Base-by-base conservation (phyloP, 2,329 filamentous ascomycete species). In the Diaporthe helianthi region DNA sequence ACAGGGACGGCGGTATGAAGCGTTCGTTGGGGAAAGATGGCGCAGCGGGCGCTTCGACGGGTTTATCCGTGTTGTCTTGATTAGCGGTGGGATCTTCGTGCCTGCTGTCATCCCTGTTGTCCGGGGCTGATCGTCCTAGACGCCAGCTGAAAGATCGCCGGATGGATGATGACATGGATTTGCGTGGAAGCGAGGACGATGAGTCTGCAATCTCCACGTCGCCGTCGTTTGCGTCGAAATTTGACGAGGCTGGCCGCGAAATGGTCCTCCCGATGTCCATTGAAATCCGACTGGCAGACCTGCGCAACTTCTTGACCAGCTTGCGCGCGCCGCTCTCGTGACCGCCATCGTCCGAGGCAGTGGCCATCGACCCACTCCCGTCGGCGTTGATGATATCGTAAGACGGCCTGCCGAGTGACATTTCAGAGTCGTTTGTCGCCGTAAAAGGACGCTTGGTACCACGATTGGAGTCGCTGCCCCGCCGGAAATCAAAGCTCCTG, bases 291-390 rank as follows among this genome's bases (percentile, higher is more conserved):
- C 82, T 82, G 67, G 83, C 78, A 9, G 81, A 84, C 78, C 85
- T 85, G 67, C 87, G 84, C 60, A 88, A 78, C 76, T 86, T 87
- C 80, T 87, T 87, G 68, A 81, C 79, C 26, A 82, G 78, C 72
- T 80, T 82, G 54, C 76, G 74, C 60, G 75, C 71, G 71, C 72
- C 65, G 74, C 76, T 22, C 72, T 76, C 67, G 49, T 73, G 69
- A 67, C 41, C 44, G 19, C 33, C 49, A 19, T 67, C 31, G 19
- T 68, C 65, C 68, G 69, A 64, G 69, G 72, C 76, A 73, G 54
- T 77, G 72, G 61, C 81, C 78, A 71, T 69, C 24, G 71, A 71
- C 6, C 71, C 71, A 9, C 67, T 72, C n/a, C 47, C 64, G 24
- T 80, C 79, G 17, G 78, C 77, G 3, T 79, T 79, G 0, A 76